These are phyloP conservation scores for Auxenochlorella pyrenoidosa DNA, from an alignment of 139 green algal species.

Conservation along the genomic window DNA sequence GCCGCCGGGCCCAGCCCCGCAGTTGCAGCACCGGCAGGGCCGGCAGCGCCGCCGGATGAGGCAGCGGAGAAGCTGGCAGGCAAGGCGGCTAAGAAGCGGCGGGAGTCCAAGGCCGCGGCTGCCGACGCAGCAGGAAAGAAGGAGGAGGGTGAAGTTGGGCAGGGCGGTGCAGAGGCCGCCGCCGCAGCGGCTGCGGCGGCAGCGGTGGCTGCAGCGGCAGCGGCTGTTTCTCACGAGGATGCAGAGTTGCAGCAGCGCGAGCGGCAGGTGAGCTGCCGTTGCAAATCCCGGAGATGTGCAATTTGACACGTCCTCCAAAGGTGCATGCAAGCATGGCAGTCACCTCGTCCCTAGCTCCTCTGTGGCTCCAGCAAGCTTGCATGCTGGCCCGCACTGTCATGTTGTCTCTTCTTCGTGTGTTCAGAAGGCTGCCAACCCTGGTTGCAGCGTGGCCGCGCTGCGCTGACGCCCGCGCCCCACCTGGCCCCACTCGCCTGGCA, in stretches of 20 bases:
- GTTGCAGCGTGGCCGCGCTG: too few relatives aligned
- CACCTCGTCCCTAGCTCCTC: not conserved
- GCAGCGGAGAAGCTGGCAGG: not conserved
- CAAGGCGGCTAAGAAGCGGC: not conserved
- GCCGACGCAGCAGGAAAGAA: not conserved
- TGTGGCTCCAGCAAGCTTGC: not conserved
- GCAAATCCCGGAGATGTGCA: not conserved
- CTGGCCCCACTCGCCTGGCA: too few relatives aligned
- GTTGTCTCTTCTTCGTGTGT: too few relatives aligned
- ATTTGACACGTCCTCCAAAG: too few relatives aligned
- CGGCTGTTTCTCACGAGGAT: conserved; percentile 61
- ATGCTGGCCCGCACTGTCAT: too few relatives aligned
- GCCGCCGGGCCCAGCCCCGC: not conserved
- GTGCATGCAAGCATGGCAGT: not conserved
- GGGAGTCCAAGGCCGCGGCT: not conserved
- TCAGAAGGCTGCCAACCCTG: too few relatives aligned
- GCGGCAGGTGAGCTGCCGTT: not conserved
- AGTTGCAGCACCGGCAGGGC: not conserved
- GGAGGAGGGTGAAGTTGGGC: not conserved
- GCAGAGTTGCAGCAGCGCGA: conserved; percentile 69
- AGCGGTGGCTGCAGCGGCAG: not conserved
- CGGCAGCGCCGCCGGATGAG: not conserved
- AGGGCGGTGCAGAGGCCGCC: not conserved
- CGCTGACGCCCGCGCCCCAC: too few relatives aligned
- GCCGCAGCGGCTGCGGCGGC: not conserved